Base-by-base conservation (phyloP, 768 basidiomycete genomes). In the Butyriboletus loyo region DNA sequence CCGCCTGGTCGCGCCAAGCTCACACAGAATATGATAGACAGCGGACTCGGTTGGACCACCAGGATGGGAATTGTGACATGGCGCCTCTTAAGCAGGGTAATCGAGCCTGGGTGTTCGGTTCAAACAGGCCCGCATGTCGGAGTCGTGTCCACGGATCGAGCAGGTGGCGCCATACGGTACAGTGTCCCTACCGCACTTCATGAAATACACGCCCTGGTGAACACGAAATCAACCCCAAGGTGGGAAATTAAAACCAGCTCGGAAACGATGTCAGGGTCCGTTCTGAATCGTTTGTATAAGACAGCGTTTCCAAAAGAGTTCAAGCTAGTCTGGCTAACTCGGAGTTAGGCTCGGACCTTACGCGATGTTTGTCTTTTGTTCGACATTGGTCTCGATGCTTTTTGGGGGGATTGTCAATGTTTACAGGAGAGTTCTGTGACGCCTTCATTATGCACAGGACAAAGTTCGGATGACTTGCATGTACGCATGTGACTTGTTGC, bases 281-380 rank as follows among this genome's bases (percentile, higher is more conserved):
- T 37, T 13, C 21, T 28, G 5, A 75, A 76, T 50, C 66, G 75
- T n/a, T 46, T 72, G 43, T n/a, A n/a, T 69, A 45, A 65, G 27
- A 32, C n/a, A 7, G 34, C 14, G 15, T 22, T 14, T 38, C 19
- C 3, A 21, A 13, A 22, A 9, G 21, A 3, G 17, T 17, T n/a
- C 25, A 11, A 31, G n/a, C n/a, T n/a, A n/a, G n/a, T n/a, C n/a
- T n/a, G n/a, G n/a, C n/a, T n/a, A n/a, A n/a, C n/a, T n/a, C n/a
- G n/a, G n/a, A n/a, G n/a, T n/a, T n/a, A n/a, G n/a, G 31, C 31
- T 6, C 31, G 31, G 14, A 14, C 31, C 31, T 5, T 13, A 32
- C 31, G 1, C 14, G 13, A n/a, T n/a, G n/a, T n/a, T 32, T 32
- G 2, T 15, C 7, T 17, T n/a, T n/a, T n/a, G n/a, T n/a, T n/a